These are phyloP conservation scores for Canariomyces notabilis DNA, from an alignment of 2,329 filamentous ascomycete genomes.

Conservation along the genomic window DNA sequence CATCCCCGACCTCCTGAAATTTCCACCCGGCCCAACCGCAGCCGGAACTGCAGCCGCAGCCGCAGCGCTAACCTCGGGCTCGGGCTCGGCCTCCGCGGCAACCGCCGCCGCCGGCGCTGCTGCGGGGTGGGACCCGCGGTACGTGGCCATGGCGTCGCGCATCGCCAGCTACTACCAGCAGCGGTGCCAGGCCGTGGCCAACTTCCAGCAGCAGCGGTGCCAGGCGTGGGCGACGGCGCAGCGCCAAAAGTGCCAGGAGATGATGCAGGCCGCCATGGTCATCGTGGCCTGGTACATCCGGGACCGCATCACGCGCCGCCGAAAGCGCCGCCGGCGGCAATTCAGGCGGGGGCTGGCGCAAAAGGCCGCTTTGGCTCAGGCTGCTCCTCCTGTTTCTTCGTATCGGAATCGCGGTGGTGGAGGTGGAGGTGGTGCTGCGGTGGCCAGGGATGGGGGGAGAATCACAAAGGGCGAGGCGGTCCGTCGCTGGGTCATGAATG, in stretches of 20 bases:
- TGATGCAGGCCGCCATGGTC: conserved; percentile 45
- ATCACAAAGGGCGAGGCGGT: conserved; percentile 38
- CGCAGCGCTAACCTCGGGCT: background rate
- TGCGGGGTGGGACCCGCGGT: conserved; percentile 33
- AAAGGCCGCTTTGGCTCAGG: conserved; percentile 22
- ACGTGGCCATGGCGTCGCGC: conserved; percentile 42
- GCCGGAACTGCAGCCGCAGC: conserved; percentile 1
- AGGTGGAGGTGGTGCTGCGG: background rate
- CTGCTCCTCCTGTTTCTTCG: no score
- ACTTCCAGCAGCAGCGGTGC: conserved; percentile 44
- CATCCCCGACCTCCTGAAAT: background rate
- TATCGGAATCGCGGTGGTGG: no score
- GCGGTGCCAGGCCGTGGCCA: conserved; percentile 42
- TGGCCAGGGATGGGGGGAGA: conserved; percentile 7
- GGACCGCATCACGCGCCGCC: conserved; percentile 41
- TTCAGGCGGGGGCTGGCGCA: conserved; percentile 38
- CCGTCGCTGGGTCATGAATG: conserved; percentile 38
- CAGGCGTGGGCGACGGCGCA: conserved; percentile 44
- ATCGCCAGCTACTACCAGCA: conserved; percentile 47
- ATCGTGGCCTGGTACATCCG: conserved; percentile 47
- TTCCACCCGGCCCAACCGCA: background rate
- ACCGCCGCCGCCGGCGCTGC: conserved; percentile 10
- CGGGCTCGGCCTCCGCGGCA: conserved; percentile 1
- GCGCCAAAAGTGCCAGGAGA: conserved; percentile 44
- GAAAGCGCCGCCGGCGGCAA: conserved; percentile 36